Percentiles rank a stretch among this genome's conserved stretches.
These are phyloP conservation scores for Leishmania gerbilli DNA, from an alignment of 208 protist species.

Conservation along the genomic window DNA sequence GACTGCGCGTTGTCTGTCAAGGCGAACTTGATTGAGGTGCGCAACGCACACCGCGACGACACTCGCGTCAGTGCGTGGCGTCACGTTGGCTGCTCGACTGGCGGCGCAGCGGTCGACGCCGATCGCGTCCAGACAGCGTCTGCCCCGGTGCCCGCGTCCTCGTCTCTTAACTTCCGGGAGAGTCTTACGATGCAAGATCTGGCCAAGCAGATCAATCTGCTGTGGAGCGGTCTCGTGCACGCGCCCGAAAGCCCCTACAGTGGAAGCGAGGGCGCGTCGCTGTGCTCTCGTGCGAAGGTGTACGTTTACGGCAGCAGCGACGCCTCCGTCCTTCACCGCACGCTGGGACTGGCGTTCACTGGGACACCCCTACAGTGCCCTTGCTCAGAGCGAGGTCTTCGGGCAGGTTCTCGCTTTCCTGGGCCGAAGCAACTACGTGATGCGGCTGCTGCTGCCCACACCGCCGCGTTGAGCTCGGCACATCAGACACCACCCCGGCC, in stretches of 20 bases:
- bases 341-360: slow-evolving; percentile 28
- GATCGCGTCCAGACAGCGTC: neutral
- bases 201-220: slow-evolving; percentile 20
- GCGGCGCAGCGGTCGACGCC: neutral
- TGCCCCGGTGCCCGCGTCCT: neutral
- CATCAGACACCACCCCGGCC: neutral
- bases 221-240: slow-evolving; percentile 28
- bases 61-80: neutral
- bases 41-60: slow-evolving; percentile 21
- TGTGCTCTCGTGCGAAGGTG: slow-evolving; percentile 19
- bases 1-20: slow-evolving; percentile 35
- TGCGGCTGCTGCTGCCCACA: neutral
- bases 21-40: slow-evolving; percentile 36
- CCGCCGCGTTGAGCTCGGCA: neutral
- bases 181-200: slow-evolving; percentile 43
- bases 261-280: neutral
- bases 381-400: neutral
- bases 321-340: slow-evolving; percentile 46
- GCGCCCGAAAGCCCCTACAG: too few relatives aligned
- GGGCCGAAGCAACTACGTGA: neutral
- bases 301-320: slow-evolving; percentile 68
- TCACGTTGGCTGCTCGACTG: neutral
- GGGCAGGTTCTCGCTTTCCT: neutral
- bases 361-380: neutral
- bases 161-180: slow-evolving; percentile 20